Conservation (phyloP, 2,329 filamentous ascomycete genomes). For the Fusarium verrucosum region DNA sequence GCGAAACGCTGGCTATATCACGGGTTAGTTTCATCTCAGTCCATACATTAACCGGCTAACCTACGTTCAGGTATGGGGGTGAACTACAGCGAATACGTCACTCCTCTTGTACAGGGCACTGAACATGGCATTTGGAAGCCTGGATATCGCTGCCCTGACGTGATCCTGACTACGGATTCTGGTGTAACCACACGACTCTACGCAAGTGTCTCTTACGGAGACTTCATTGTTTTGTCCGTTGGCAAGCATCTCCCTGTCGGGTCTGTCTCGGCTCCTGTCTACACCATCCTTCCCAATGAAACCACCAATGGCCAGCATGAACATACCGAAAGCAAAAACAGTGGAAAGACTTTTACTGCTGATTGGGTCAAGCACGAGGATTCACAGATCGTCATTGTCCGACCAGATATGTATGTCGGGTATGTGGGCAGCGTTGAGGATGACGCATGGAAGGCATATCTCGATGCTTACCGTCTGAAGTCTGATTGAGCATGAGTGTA, state of each 20-base stretch:
- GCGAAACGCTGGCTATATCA: conserved; percentile 59
- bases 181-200: conserved; percentile 11
- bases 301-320: neutral
- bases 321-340: neutral
- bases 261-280: neutral
- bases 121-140: conserved; percentile 20
- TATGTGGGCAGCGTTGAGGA: conserved; percentile 4
- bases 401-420: conserved; percentile 37
- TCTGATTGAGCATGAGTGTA: neutral
- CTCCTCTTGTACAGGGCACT: conserved; percentile 13
- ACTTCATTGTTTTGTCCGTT: neutral
- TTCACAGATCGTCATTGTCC: conserved; percentile 8
- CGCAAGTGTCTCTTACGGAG: neutral
- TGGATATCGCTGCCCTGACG: conserved; percentile 29
- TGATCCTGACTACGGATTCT: neutral
- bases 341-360: neutral
- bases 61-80: conserved; percentile 20
- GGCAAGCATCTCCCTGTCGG: neutral
- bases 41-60: neutral
- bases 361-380: conserved; percentile 1
- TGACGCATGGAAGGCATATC: conserved; percentile 18
- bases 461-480: neutral
- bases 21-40: conserved; percentile 47
- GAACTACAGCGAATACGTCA: conserved; percentile 15
- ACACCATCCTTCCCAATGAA: neutral